Evolutionary conservation across 2,329 filamentous ascomycete genomes (phyloP).

Genomic region (Gnomoniopsis sp.): DNA sequence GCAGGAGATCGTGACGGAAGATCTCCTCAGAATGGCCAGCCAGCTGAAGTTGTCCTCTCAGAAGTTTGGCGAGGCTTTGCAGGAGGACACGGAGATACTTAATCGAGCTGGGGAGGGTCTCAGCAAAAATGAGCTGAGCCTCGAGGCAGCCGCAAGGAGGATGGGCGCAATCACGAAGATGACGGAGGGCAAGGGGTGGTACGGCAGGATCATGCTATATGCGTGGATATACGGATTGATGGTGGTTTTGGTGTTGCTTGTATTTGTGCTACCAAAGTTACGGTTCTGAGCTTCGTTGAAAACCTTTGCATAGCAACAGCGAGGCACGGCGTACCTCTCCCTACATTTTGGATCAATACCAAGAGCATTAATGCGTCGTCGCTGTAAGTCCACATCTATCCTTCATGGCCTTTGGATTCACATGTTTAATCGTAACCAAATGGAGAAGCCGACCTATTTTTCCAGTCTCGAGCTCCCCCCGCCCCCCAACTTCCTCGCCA

Average conservation of each 20-base stretch:
- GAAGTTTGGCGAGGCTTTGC: slow-evolving; percentile 68
- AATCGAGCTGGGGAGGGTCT: slow-evolving; percentile 69
- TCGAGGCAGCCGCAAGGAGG: slow-evolving; percentile 70
- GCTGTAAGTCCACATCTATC: neutral
- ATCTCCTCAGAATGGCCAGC: slow-evolving; percentile 75
- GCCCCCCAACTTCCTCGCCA: no score
- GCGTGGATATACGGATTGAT: slow-evolving; percentile 79
- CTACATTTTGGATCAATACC: neutral
- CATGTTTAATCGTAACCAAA: neutral
- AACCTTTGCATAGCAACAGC: neutral
- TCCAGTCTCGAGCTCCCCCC: no score
- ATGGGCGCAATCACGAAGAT: slow-evolving; percentile 77
- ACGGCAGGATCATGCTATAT: slow-evolving; percentile 79
- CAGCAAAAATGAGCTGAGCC: slow-evolving; percentile 69
- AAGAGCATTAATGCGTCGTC: neutral
- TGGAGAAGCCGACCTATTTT: no score
- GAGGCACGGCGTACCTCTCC: neutral
- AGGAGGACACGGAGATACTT: slow-evolving; percentile 68
- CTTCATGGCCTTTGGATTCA: neutral
- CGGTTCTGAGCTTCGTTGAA: slow-evolving; percentile 57
- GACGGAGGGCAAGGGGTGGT: slow-evolving; percentile 87
- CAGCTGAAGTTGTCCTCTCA: slow-evolving; percentile 73
- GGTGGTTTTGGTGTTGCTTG: slow-evolving; percentile 72
- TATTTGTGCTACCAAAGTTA: slow-evolving; percentile 84
- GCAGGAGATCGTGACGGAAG: slow-evolving; percentile 78